Percentiles rank a stretch among this genome's conserved stretches.
These are phyloP conservation scores for Rubia balearica DNA, from an alignment of 305 asterid species.

Conservation along the genomic window DNA sequence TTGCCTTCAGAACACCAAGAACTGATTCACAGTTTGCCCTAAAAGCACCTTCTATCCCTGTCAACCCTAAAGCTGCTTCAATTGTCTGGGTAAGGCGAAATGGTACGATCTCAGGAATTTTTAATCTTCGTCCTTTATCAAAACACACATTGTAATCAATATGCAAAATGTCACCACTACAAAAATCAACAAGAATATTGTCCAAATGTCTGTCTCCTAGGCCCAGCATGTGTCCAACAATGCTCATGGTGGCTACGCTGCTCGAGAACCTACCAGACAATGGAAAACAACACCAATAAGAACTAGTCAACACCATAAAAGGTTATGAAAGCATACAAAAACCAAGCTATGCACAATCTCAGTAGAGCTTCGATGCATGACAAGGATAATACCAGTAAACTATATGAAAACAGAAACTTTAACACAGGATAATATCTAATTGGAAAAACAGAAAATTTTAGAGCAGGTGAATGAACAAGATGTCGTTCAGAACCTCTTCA, in stretches of 20 bases:
- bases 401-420: background rate
- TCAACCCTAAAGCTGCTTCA: constrained; percentile 92
- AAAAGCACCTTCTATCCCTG: constrained; percentile 94
- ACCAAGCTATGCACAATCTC: background rate
- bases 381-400: background rate
- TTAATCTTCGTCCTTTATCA: constrained; percentile 95
- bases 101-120: constrained; percentile 98
- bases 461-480: constrained; percentile 8
- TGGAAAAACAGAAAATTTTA: background rate
- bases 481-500: constrained; percentile 55
- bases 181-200: constrained; percentile 91
- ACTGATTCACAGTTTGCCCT: constrained; percentile 94
- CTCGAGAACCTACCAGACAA: constrained; percentile 77
- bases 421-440: background rate
- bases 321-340: background rate
- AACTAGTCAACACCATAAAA: background rate
- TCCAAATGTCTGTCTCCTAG: constrained; percentile 98
- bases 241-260: constrained; percentile 95
- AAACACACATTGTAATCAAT: constrained; percentile 99
- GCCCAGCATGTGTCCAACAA: constrained; percentile 91
- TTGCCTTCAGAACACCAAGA: constrained; percentile 82
- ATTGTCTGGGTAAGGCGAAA: constrained; percentile 98
- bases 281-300: constrained; percentile 4
- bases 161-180: constrained; percentile 89
- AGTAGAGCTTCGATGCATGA: background rate